Conservation (phyloP, 1,284 basidiomycete species). For the Crocinoboletus sp. region DNA sequence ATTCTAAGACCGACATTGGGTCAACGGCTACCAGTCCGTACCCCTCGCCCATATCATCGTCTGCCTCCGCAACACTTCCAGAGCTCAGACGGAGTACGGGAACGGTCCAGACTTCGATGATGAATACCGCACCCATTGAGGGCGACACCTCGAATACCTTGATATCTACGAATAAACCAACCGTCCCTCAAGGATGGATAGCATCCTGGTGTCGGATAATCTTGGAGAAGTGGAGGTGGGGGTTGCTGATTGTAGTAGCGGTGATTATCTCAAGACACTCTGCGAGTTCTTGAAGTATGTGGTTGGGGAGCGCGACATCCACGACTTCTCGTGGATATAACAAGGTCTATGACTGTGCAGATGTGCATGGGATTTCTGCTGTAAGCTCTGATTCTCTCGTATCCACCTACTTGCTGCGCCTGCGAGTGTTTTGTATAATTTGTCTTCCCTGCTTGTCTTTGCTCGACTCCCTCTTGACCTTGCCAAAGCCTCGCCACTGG, state of each 20-base stretch:
- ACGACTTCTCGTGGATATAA: constrained; percentile 21
- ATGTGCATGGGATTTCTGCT: constrained; percentile 17
- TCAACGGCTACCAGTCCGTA: constrained; percentile 14
- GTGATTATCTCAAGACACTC: constrained; percentile 69
- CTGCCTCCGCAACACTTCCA: constrained; percentile 20
- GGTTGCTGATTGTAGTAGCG: constrained; percentile 69
- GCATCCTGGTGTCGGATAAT: constrained; percentile 59
- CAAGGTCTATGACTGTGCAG: constrained; percentile 15
- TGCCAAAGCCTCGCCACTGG: constrained; percentile 45
- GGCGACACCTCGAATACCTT: constrained; percentile 20
- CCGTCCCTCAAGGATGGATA: constrained; percentile 41
- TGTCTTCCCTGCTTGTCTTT: constrained; percentile 6
- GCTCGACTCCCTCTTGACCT: constrained; percentile 8
- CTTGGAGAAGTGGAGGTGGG: constrained; percentile 83
- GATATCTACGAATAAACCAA: constrained; percentile 31
- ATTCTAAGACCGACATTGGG: constrained; percentile 42
- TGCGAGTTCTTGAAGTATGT: constrained; percentile 29
- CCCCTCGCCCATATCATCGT: constrained; percentile 12
- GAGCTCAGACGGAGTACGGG: constrained; percentile 19
- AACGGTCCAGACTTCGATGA: constrained; percentile 6
- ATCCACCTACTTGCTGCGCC: constrained; percentile 11
- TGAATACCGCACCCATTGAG: background rate
- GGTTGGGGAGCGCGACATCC: background rate
- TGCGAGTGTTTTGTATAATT: too few relatives aligned
- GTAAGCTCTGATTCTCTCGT: constrained; percentile 9